Percentiles rank a stretch among this genome's conserved stretches.
phyloP scores from a whole-genome alignment of 805 yeast genomes.

The Spathaspora gorwiae region DNA sequence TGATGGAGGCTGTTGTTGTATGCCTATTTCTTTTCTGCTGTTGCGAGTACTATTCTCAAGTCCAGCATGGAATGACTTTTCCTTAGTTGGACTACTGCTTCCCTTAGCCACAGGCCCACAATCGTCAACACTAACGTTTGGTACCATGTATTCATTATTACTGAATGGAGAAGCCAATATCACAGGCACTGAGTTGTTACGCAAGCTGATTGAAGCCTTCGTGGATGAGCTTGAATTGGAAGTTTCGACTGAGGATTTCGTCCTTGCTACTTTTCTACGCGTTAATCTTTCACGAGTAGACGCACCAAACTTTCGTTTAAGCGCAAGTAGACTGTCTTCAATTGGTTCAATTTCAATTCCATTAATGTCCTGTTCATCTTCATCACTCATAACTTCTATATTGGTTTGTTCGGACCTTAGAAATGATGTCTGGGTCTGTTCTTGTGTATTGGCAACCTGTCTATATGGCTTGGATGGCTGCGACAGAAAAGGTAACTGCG shows the following conservation, averaged over 20 bases:
- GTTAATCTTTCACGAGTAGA: neutral
- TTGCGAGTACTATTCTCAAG: neutral
- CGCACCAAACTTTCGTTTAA: neutral
- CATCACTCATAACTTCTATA: conserved; percentile 12
- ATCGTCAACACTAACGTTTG: too few species aligned
- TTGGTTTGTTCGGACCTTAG: conserved; percentile 3
- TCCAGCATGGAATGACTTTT: neutral
- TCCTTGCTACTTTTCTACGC: too few species aligned
- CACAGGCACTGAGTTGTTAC: neutral
- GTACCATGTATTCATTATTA: too few species aligned
- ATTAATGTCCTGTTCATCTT: conserved; percentile 11
- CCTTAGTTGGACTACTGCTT: neutral
- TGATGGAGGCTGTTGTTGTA: neutral
- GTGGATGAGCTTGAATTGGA: too few species aligned
- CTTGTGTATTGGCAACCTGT: conserved; percentile 30
- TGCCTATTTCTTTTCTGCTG: too few species aligned
- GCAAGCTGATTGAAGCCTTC: too few species aligned
- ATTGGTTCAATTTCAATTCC: neutral
- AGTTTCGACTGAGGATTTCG: neutral
- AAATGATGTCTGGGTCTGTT: conserved; percentile 7
- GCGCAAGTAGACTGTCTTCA: conserved; percentile 17
- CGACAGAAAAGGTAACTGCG: too few species aligned
- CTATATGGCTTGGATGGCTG: conserved; percentile 14
- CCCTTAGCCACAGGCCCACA: too few species aligned
- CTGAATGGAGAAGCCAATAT: neutral